Base-by-base conservation (phyloP, 768 basidiomycete species). In the Serendipita vermifera region DNA sequence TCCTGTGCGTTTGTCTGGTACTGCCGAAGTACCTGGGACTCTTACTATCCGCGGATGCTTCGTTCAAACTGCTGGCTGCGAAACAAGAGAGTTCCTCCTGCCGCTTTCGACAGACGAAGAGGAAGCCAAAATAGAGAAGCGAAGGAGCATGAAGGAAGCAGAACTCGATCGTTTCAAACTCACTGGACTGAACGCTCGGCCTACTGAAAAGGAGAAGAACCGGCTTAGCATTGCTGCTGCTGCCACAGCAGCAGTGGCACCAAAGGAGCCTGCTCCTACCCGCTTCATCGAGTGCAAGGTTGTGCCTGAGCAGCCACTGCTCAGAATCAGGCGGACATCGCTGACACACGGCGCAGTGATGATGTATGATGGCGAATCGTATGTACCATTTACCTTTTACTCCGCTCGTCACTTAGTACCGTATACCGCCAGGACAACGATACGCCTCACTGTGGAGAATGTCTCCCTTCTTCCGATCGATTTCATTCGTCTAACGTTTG, bases 341-440 rank as follows among this genome's bases (percentile, higher is more conserved):
- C 71, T 96, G 20, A 93, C 87, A 1, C 91, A 96, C 62, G 91
- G 90, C 1, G 90, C 93, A 0, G 72, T 97, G 24, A 94, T 96
- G 89, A 72, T 98, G 53, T 97, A 94, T 64, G 80, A 94, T 46
- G 96, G 96, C 32, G 96, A 99, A 72, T 82, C 71, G 93, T 91
- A 60, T 58, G 81, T 70, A 4, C 14, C 7, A 33, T 56, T 26
- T 22, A 24, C 60, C 20, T 33, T 60, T 14, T 26, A 31, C 20
- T 15, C 14, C 20, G 7, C 5, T 55, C 54, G 26, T 3, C 26
- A 13, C 31, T 31, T 9, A 7, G 3, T 24, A 46, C 29, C 35
- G 48, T 56, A 54, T 59, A 55, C 58, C 2, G 24, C 2, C 61
- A 97, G 94, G 65, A 87, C 89, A 1, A 79, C 73, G 3, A 81